These are phyloP conservation scores for Ambrosia trifida DNA, from an alignment of 129 eudicot species.

Conservation along the genomic window DNA sequence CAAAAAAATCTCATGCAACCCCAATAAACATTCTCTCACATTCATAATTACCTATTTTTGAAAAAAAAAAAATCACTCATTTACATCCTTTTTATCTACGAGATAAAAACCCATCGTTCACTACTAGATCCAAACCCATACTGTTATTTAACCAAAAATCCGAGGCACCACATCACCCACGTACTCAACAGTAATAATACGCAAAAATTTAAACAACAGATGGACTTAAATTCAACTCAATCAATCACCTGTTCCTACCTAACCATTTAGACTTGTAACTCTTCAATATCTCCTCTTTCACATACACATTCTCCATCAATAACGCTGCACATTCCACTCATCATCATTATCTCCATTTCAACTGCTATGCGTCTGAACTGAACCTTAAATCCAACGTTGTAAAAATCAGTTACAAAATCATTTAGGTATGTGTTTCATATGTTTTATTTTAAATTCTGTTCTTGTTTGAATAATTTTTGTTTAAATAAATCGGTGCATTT, in stretches of 20 bases:
- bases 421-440: slow-evolving; percentile 20
- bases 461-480: background rate
- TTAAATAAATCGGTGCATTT: slow-evolving; percentile 15
- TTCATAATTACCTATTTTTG: no score
- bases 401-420: slow-evolving; percentile 6
- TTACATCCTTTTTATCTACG: no score
- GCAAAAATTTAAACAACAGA: slow-evolving; percentile 3
- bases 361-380: background rate
- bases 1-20: no score
- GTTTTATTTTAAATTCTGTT: slow-evolving; percentile 17
- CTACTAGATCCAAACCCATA: background rate
- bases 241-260: slow-evolving; percentile 16
- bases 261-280: slow-evolving; percentile 16
- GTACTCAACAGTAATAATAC: slow-evolving; percentile 4
- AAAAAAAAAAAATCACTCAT: no score
- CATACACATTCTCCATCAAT: slow-evolving; percentile 23
- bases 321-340: slow-evolving; percentile 9
- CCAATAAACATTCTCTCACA: no score
- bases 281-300: slow-evolving; percentile 17
- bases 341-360: background rate
- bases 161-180: slow-evolving; percentile 9
- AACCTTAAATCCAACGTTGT: slow-evolving; percentile 1
- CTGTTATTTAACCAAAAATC: background rate
- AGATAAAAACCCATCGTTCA: background rate
- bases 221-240: slow-evolving; percentile 23